phyloP scores from a whole-genome alignment of 2,329 filamentous ascomycete genomes.

The Achaetomium macrosporum region DNA sequence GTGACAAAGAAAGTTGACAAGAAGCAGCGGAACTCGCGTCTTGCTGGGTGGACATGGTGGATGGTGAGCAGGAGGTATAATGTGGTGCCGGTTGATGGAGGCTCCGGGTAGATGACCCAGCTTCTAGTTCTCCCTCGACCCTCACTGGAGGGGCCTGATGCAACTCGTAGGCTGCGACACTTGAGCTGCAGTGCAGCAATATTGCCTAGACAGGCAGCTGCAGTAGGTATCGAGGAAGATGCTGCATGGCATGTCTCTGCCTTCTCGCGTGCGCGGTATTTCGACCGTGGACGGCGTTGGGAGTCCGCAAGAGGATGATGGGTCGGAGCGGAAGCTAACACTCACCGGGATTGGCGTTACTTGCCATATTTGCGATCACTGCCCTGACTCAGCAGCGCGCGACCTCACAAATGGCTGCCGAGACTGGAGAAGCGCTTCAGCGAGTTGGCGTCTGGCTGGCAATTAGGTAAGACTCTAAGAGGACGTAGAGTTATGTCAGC shows the following conservation, averaged over 20 bases:
- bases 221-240: background rate
- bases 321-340: background rate
- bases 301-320: background rate
- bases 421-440: background rate
- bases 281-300: background rate
- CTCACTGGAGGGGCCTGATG: background rate
- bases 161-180: background rate
- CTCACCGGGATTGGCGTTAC: constrained; percentile 12
- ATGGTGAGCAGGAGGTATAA: too few relatives aligned
- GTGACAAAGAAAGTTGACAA: too few relatives aligned
- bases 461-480: constrained; percentile 8
- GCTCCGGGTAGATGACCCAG: background rate
- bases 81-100: background rate
- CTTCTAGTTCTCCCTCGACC: background rate
- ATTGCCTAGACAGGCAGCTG: constrained; percentile 6
- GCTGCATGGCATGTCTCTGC: background rate
- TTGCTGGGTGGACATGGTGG: too few relatives aligned
- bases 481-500: constrained; percentile 5
- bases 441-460: background rate
- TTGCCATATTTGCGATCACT: constrained; percentile 6
- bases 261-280: background rate
- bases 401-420: background rate
- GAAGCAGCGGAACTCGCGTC: too few relatives aligned
- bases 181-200: too few relatives aligned
- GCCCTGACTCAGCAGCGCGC: constrained; percentile 15